Evolutionary conservation across 192 early-diverging fungal genomes (phyloP), one percentile per base, ranked within the genome.

Genomic region (Coemansia sp.): DNA sequence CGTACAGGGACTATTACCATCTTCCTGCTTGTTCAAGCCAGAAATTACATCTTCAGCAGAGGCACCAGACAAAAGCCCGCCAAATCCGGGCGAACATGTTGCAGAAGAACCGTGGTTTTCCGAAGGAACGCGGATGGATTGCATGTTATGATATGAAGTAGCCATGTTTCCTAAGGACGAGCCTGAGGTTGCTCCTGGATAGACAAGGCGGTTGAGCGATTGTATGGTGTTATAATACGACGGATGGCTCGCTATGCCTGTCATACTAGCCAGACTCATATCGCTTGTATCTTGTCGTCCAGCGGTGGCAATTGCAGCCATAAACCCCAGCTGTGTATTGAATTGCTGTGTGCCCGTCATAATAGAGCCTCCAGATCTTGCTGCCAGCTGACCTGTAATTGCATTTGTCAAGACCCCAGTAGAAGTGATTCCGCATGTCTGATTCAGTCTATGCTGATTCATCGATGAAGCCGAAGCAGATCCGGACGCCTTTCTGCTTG

Each of bases 211-310:
- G n/a, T 70, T 62, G 4, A 81, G 67, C 10, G 79, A 66, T 38
- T 81, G 79, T 19, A 81, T 55, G 12, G 79, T 55, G 57, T 51
- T 65, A 48, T 76, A 81, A 43, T 81, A 81, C 17, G 67, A 32
- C 17, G 74, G 38, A 44, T 69, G 73, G 46, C 16, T 64, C 40
- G 49, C 50, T 25, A 81, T 40, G 0, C 61, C 53, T 19, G 74
- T 61, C 25, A 81, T 69, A 50, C 68, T 68, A 37, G 68, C 71
- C 37, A 76, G 55, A 8, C 64, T 64, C 57, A 74, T 81, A 25
- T 66, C 57, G 60, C 68, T 61, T 40, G 57, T 39, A 59, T 71
- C 68, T 9, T 64, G 63, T 39, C 55, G 45, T 7, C 63, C 61
- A 42, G 62, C 12, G 5, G 60, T 53, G 1, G 63, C 60, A 14